A percentile compares a stretch with the other conserved stretches of the same genome.
phyloP scores from a whole-genome alignment of 2,329 filamentous ascomycete genomes.

The Aspergillus amoenus region DNA sequence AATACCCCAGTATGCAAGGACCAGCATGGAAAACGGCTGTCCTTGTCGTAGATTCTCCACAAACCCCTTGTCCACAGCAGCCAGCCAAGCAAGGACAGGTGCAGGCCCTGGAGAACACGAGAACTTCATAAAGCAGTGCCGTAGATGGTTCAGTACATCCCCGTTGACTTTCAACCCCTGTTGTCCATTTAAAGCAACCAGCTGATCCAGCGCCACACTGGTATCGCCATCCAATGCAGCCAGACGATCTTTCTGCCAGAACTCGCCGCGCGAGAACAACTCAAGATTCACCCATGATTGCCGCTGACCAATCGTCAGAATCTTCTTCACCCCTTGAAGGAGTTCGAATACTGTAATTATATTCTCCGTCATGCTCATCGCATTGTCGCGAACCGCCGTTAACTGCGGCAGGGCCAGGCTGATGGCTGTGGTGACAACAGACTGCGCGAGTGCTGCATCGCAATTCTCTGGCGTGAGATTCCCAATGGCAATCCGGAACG shows the following conservation, averaged over 20 bases:
- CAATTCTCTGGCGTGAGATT: slow-evolving; percentile 28
- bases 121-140: slow-evolving; percentile 28
- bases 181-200: not conserved
- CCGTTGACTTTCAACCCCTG: slow-evolving; percentile 10
- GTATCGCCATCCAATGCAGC: slow-evolving; percentile 20
- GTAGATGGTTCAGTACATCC: slow-evolving; percentile 22
- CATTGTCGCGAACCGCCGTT: not conserved
- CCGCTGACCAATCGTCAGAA: slow-evolving; percentile 18
- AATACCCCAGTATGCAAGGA: slow-evolving; percentile 29
- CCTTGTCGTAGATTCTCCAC: slow-evolving; percentile 18
- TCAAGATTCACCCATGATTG: slow-evolving; percentile 47
- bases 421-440: slow-evolving; percentile 28
- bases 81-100: slow-evolving; percentile 29
- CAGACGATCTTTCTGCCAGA: slow-evolving; percentile 46
- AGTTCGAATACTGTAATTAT: slow-evolving; percentile 28
- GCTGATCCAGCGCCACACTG: slow-evolving; percentile 17
- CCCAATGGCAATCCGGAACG: slow-evolving; percentile 28
- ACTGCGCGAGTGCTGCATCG: slow-evolving; percentile 29
- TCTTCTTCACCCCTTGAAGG: slow-evolving; percentile 29
- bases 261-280: slow-evolving; percentile 48
- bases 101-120: slow-evolving; percentile 17
- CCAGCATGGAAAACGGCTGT: slow-evolving; percentile 23
- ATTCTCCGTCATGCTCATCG: slow-evolving; percentile 22
- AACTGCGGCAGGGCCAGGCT: slow-evolving; percentile 25
- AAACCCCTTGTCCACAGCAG: slow-evolving; percentile 22